phyloP scores from a whole-genome alignment of 192 early-diverging fungal species.

The Coemansia biformis region DNA sequence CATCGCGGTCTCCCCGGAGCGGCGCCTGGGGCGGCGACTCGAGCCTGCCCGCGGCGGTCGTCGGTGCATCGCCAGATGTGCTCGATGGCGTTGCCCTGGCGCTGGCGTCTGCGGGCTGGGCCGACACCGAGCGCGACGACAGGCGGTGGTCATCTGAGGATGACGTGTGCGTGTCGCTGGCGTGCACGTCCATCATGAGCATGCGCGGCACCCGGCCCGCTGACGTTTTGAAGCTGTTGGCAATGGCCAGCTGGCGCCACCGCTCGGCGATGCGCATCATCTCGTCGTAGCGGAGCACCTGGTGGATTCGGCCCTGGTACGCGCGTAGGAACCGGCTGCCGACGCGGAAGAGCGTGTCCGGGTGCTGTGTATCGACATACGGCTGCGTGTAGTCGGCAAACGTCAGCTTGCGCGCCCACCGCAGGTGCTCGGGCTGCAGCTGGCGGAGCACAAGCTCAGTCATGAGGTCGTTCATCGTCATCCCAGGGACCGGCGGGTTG shows the following conservation, averaged over 20 bases:
- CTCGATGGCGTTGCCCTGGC: too few species aligned
- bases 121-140: slow-evolving; percentile 1
- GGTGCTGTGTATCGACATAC: slow-evolving; percentile 46
- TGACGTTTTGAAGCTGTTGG: slow-evolving; percentile 11
- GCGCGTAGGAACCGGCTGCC: slow-evolving; percentile 46
- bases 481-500: slow-evolving; percentile 35
- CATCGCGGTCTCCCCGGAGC: slow-evolving; percentile 12
- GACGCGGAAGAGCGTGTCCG: slow-evolving; percentile 49
- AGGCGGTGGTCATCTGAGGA: slow-evolving; percentile 13
- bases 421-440: slow-evolving; percentile 48
- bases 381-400: slow-evolving; percentile 51
- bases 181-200: slow-evolving; percentile 6
- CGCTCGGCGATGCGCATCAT: slow-evolving; percentile 50
- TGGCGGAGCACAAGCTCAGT: slow-evolving; percentile 41
- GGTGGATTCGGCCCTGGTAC: slow-evolving; percentile 37
- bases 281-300: slow-evolving; percentile 50
- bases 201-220: slow-evolving; percentile 11
- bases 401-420: slow-evolving; percentile 50
- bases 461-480: slow-evolving; percentile 49
- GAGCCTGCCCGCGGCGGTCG: background rate
- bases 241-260: slow-evolving; percentile 35
- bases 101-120: background rate
- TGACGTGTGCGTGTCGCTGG: slow-evolving; percentile 18
- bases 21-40: slow-evolving; percentile 23
- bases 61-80: background rate